A percentile compares a stretch with the other conserved stretches of the same genome.
Evolutionary conservation across 1,139 yeast species (phyloP).

Genomic region (Pichia cactophila): DNA sequence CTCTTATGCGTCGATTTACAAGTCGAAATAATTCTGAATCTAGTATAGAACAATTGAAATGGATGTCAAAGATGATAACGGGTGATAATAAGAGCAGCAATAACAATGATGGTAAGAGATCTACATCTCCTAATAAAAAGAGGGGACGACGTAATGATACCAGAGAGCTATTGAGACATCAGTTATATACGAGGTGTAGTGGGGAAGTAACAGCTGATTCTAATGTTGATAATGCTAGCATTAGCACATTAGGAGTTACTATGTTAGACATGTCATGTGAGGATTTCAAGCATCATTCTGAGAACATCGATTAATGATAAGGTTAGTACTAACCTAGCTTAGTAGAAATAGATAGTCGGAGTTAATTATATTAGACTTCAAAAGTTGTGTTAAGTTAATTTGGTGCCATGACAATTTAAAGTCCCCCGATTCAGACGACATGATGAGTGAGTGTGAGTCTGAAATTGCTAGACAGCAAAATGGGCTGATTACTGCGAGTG

Average conservation of each 20-base stretch:
- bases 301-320: neutral
- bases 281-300: neutral
- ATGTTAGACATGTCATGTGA: neutral
- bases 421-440: too few species aligned
- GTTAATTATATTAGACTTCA: too few species aligned
- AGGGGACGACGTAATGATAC: neutral
- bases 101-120: neutral
- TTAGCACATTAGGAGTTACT: neutral
- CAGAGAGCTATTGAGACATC: neutral
- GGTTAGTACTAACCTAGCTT: too few species aligned
- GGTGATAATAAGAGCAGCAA: neutral
- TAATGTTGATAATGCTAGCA: neutral
- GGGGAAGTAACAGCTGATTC: too few species aligned
- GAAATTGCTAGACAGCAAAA: too few species aligned
- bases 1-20: conserved; percentile 7
- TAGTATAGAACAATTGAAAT: conserved; percentile 3
- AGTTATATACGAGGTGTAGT: neutral
- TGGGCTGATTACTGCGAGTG: too few species aligned
- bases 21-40: neutral
- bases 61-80: neutral
- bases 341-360: too few species aligned
- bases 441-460: too few species aligned
- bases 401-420: too few species aligned
- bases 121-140: neutral
- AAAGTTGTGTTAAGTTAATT: too few species aligned